Evolutionary conservation across 1,284 basidiomycete genomes (phyloP), one percentile per base, ranked within the genome.

Genomic region (Tremellales sp.): DNA sequence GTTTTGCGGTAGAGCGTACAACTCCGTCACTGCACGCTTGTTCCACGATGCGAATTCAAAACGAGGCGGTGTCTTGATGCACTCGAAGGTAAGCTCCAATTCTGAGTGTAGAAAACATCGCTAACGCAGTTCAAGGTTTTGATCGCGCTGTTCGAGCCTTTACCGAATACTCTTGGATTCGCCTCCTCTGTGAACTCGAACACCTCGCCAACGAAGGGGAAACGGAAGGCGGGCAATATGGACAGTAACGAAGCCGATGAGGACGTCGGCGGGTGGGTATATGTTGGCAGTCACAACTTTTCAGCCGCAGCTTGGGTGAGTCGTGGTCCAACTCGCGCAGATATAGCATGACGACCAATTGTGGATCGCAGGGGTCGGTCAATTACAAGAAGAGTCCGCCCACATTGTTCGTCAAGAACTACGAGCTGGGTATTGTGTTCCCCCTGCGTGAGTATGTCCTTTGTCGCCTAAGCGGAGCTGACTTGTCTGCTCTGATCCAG

Each of bases 11-110:
- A 60, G 57, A 24, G 59, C 56, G 7, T 68, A 54, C 47, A 65
- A 58, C 13, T 48, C 51, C 1, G 45, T 54, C 8, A 66, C 68
- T 0, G 54, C 51, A 32, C 18, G 34, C 0, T 49, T 70, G 7
- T 71, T 70, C 50, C 58, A 69, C 45, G 69, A 71, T 36, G 58
- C 67, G 7, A 68, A 68, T 36, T 71, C 70, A 21, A 73, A 74
- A 44, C 54, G 65, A 7, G 70, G 70, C 12, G 67, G 66, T 3
- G 62, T 71, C 3, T 50, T 74, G 38, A 71, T 74, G 68, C 72
- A 74, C 49, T 56, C 68, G 18, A 74, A 74, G 57, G 70, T 69
- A 19, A 38, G 67, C 47, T 10, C 16, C 29, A 31, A 10, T 10
- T 31, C 29, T 10, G 29, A 10, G 10, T 31, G 29, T 31, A 10